Evolutionary conservation across 2,329 filamentous ascomycete species (phyloP).

Genomic region (Sporothrix dimorphospora): DNA sequence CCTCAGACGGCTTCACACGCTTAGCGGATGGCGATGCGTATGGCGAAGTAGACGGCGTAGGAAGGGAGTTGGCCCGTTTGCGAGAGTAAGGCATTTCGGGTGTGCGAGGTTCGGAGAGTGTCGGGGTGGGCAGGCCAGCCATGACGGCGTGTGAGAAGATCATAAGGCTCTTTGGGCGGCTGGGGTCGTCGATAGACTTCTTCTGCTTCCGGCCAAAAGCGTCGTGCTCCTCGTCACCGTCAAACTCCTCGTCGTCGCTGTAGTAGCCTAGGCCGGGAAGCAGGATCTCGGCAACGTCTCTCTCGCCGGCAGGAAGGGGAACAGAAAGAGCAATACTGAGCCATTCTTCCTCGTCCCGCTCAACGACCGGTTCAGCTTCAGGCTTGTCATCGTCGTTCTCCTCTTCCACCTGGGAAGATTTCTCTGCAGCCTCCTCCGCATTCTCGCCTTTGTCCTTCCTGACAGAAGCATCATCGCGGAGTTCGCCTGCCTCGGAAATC

Average conservation of each 20-base stretch:
- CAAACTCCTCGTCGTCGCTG: conserved; percentile 62
- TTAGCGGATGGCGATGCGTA: conserved; percentile 34
- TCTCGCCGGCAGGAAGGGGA: conserved; percentile 67
- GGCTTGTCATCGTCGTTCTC: neutral
- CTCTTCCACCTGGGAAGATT: conserved; percentile 18
- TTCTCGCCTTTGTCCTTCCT: conserved; percentile 25
- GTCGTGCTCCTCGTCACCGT: conserved; percentile 45
- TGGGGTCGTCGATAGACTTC: conserved; percentile 39
- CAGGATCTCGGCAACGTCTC: conserved; percentile 80
- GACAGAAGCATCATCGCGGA: neutral
- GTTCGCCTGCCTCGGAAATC: conserved; percentile 37
- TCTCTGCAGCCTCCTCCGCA: conserved; percentile 5
- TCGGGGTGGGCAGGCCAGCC: conserved; percentile 41
- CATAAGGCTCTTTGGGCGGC: conserved; percentile 55
- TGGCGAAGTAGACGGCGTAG: conserved; percentile 43
- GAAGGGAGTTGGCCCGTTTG: conserved; percentile 56
- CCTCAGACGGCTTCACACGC: conserved; percentile 27
- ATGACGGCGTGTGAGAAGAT: conserved; percentile 39
- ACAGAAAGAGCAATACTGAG: conserved; percentile 58
- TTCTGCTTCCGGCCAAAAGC: conserved; percentile 27
- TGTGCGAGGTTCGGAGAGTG: conserved; percentile 43
- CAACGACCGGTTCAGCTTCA: neutral
- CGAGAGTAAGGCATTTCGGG: conserved; percentile 38
- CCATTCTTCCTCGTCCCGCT: conserved; percentile 45
- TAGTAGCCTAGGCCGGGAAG: conserved; percentile 68